Percentiles rank a stretch among this genome's conserved stretches.
Conservation (phyloP, 2,329 filamentous ascomycete genomes). For the Bretziella fagacearum region DNA sequence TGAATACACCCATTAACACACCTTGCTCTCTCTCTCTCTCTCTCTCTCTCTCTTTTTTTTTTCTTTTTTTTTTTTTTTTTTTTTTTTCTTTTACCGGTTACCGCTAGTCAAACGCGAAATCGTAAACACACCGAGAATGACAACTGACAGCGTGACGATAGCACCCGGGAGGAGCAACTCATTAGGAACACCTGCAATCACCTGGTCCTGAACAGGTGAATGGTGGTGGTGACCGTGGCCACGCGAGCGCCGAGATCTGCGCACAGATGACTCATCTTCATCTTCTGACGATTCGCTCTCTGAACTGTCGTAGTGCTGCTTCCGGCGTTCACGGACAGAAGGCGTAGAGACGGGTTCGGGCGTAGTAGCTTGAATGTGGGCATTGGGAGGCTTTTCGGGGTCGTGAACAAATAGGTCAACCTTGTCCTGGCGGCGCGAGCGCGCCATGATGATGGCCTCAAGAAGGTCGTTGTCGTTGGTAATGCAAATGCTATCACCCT, state of each 20-base stretch:
- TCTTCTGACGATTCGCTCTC: constrained; percentile 41
- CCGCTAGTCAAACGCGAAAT: constrained; percentile 49
- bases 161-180: constrained; percentile 85
- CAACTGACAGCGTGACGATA: constrained; percentile 84
- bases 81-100: constrained; percentile 27
- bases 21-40: constrained; percentile 2
- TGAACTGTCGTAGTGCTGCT: constrained; percentile 29
- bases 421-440: constrained; percentile 66
- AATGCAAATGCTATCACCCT: constrained; percentile 91
- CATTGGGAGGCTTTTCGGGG: constrained; percentile 71
- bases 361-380: constrained; percentile 22
- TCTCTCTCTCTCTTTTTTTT: background rate
- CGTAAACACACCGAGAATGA: constrained; percentile 85
- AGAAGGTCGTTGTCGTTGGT: constrained; percentile 87
- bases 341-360: constrained; percentile 33
- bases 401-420: constrained; percentile 96
- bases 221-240: constrained; percentile 19
- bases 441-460: constrained; percentile 74
- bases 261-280: constrained; percentile 32
- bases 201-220: constrained; percentile 43
- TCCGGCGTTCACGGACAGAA: constrained; percentile 32
- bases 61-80: background rate
- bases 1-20: constrained; percentile 1
- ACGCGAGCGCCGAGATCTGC: constrained; percentile 28
- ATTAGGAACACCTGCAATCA: constrained; percentile 84